A percentile compares a stretch with the other conserved stretches of the same genome.
These are phyloP conservation scores for Oryza glumipatula DNA, from an alignment of 176 grass and related monocot genomes.

Conservation along the genomic window DNA sequence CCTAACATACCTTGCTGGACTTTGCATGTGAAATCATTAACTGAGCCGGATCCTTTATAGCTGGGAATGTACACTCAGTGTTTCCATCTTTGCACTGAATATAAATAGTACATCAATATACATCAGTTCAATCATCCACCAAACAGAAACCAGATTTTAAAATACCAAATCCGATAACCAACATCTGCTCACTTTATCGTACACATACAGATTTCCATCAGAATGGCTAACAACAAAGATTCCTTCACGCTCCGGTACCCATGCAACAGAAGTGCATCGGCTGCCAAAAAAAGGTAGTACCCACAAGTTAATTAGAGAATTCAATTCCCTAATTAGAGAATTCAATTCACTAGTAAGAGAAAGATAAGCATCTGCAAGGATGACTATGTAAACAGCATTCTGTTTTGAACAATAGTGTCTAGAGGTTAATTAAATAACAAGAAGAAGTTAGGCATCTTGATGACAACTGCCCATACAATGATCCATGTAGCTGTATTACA, in stretches of 20 bases:
- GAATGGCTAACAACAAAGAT: slow-evolving; percentile 87
- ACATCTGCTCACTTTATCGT: slow-evolving; percentile 85
- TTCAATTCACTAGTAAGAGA: slow-evolving; percentile 15
- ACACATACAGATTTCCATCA: slow-evolving; percentile 94
- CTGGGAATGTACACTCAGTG: slow-evolving; percentile 75
- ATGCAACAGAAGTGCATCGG: slow-evolving; percentile 81
- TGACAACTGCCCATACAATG: background rate
- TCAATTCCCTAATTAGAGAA: slow-evolving; percentile 20
- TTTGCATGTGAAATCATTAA: slow-evolving; percentile 81
- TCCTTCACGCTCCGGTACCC: slow-evolving; percentile 78
- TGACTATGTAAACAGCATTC: background rate
- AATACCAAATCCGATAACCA: slow-evolving; percentile 17
- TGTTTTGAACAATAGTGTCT: background rate
- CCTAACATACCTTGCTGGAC: slow-evolving; percentile 85
- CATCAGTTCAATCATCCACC: slow-evolving; percentile 33
- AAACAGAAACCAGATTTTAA: slow-evolving; percentile 19
- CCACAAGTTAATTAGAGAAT: background rate
- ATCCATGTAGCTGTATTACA: background rate
- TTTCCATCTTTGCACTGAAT: slow-evolving; percentile 87
- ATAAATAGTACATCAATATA: slow-evolving; percentile 18
- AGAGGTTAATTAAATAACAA: background rate
- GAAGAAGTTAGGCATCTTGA: background rate
- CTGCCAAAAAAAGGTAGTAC: slow-evolving; percentile 54
- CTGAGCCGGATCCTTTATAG: slow-evolving; percentile 74
- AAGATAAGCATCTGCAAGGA: background rate